Percentiles rank a stretch among this genome's conserved stretches.
phyloP scores from a whole-genome alignment of 257 asterid species.

The Ocimum tenuiflorum region DNA sequence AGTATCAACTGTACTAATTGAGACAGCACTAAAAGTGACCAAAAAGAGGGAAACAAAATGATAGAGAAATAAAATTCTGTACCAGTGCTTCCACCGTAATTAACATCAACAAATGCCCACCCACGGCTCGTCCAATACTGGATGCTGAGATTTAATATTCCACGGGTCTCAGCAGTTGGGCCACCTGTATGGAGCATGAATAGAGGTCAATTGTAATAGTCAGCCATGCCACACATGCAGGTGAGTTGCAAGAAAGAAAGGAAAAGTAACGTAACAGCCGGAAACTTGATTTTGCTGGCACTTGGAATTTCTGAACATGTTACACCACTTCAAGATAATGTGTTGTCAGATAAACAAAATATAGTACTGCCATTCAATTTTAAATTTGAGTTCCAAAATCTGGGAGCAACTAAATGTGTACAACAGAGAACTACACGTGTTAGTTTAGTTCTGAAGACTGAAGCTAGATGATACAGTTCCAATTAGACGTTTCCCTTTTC shows the following conservation, averaged over 20 bases:
- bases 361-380: not conserved
- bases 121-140: conserved; percentile 99
- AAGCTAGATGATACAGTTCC: not conserved
- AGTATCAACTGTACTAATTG: conserved; percentile 5
- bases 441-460: not conserved
- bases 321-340: not conserved
- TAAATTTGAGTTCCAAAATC: not conserved
- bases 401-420: not conserved
- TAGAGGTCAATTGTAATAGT: not conserved
- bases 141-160: conserved; percentile 62
- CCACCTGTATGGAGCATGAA: conserved; percentile 51
- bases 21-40: not conserved
- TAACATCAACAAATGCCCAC: conserved; percentile 97
- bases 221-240: not conserved
- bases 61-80: not conserved
- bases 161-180: conserved; percentile 92
- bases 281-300: not conserved
- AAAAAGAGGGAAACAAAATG: not conserved
- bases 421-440: not conserved
- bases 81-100: conserved; percentile 99
- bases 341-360: not conserved
- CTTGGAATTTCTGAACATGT: not conserved
- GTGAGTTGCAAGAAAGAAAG: not conserved
- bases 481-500: not conserved
- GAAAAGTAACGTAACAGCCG: not conserved